Percentiles rank a stretch among this genome's conserved stretches.
Evolutionary conservation across 2,329 filamentous ascomycete species (phyloP).

Genomic region (Blastomyces gilchristii): DNA sequence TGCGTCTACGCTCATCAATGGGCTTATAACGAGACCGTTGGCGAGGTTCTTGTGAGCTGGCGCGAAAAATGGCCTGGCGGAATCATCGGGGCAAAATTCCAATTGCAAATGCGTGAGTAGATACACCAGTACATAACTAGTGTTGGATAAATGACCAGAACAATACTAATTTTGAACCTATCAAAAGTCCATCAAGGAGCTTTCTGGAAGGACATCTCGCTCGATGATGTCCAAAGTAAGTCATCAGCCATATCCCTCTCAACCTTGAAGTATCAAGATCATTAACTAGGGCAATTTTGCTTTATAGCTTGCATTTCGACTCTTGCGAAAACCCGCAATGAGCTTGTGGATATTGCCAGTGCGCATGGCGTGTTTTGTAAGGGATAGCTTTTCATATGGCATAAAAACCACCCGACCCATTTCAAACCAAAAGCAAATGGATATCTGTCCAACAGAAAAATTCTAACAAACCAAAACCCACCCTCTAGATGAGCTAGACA

Average conservation of each 20-base stretch:
- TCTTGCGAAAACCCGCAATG: not conserved
- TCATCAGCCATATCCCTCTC: not conserved
- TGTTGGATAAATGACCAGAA: not conserved
- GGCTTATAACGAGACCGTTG: slow-evolving; percentile 10
- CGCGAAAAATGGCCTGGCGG: slow-evolving; percentile 7
- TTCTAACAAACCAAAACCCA: not conserved
- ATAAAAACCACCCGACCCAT: not conserved
- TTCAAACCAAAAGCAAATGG: not conserved
- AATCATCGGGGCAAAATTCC: slow-evolving; percentile 11
- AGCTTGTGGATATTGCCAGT: not conserved
- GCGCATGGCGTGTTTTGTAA: not conserved
- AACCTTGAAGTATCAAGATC: not conserved
- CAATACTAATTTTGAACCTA: not conserved
- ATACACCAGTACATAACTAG: not conserved
- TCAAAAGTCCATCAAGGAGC: slow-evolving; percentile 12
- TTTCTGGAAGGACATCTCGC: slow-evolving; percentile 14
- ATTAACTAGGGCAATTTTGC: not conserved
- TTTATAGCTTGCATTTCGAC: not conserved
- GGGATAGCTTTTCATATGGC: not conserved
- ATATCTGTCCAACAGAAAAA: not conserved
- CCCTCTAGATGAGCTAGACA: not conserved
- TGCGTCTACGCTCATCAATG: slow-evolving; percentile 14
- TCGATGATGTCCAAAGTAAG: slow-evolving; percentile 12
- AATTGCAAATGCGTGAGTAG: slow-evolving; percentile 14
- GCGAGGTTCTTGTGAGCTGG: slow-evolving; percentile 13